These are phyloP conservation scores for Neopestalotiopsis rosae DNA, from an alignment of 2,329 filamentous ascomycete genomes.

Conservation along the genomic window DNA sequence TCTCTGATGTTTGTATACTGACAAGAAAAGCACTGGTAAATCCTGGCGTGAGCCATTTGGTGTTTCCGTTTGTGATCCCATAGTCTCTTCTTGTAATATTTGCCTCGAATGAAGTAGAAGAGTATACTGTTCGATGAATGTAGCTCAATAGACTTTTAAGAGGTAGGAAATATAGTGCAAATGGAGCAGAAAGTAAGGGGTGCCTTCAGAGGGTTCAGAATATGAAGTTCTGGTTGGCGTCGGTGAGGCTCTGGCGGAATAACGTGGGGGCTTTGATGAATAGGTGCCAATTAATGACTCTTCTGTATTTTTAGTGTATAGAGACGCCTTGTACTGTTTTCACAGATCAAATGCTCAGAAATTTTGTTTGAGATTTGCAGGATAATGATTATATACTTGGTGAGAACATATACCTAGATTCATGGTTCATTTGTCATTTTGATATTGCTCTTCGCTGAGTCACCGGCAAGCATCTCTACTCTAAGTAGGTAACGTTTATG, in stretches of 20 bases:
- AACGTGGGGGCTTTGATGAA: background rate
- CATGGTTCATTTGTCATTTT: background rate
- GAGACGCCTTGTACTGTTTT: background rate
- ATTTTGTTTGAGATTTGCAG: background rate
- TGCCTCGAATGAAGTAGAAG: too few relatives aligned
- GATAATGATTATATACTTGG: background rate
- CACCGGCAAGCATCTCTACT: background rate
- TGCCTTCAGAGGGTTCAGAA: background rate
- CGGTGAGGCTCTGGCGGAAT: background rate
- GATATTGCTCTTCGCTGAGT: background rate
- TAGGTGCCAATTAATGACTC: constrained; percentile 1
- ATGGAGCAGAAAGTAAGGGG: background rate
- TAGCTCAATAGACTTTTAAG: too few relatives aligned
- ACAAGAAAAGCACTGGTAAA: constrained; percentile 51
- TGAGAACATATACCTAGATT: background rate
- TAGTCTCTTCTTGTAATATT: constrained; percentile 19
- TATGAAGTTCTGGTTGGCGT: background rate
- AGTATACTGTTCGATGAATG: too few relatives aligned
- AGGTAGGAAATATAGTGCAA: background rate
- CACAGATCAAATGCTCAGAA: background rate
- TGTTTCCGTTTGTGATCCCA: constrained; percentile 33
- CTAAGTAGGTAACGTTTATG: background rate
- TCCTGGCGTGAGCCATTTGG: constrained; percentile 28
- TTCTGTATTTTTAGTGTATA: background rate
- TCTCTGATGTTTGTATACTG: constrained; percentile 26